phyloP scores from a whole-genome alignment of 1,284 basidiomycete species.

The Ceratorhiza oryzae-sativae region DNA sequence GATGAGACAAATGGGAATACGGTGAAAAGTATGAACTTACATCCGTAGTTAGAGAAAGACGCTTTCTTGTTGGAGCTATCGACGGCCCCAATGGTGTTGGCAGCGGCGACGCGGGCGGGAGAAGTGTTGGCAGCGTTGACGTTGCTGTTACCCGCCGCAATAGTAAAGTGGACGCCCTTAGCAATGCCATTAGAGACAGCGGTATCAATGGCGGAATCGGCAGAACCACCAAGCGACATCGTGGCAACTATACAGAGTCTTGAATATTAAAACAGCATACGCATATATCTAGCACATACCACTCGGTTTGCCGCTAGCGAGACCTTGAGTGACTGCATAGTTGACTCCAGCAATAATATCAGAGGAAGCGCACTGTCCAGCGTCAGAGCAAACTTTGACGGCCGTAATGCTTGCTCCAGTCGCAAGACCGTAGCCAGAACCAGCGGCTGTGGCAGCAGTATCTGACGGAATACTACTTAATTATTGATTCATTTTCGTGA shows the following conservation, averaged over 20 bases:
- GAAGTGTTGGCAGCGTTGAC: constrained; percentile 54
- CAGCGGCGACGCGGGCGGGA: constrained; percentile 70
- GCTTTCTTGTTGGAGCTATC: constrained; percentile 83
- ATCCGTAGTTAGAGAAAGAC: constrained; percentile 84
- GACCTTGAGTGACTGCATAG: constrained; percentile 55
- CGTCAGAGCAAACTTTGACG: constrained; percentile 95
- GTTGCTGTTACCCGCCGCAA: constrained; percentile 84
- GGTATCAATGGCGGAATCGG: constrained; percentile 39
- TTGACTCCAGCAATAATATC: constrained; percentile 88
- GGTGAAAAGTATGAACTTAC: no score
- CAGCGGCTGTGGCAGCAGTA: constrained; percentile 54
- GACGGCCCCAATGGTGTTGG: constrained; percentile 89
- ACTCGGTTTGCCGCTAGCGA: not conserved
- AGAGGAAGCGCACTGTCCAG: constrained; percentile 93
- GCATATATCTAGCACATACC: not conserved
- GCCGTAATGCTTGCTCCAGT: constrained; percentile 93
- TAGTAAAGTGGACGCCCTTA: constrained; percentile 89
- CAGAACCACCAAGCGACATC: constrained; percentile 40
- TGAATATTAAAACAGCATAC: not conserved
- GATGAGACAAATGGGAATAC: no score
- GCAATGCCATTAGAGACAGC: constrained; percentile 66
- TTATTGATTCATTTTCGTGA: not conserved
- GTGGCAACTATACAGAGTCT: constrained; percentile 29
- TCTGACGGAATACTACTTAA: not conserved
- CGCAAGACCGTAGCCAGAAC: constrained; percentile 87